A percentile compares a stretch with the other conserved stretches of the same genome.
Conservation (phyloP, 2,329 filamentous ascomycete genomes). For the Epichloe gansuensis region DNA sequence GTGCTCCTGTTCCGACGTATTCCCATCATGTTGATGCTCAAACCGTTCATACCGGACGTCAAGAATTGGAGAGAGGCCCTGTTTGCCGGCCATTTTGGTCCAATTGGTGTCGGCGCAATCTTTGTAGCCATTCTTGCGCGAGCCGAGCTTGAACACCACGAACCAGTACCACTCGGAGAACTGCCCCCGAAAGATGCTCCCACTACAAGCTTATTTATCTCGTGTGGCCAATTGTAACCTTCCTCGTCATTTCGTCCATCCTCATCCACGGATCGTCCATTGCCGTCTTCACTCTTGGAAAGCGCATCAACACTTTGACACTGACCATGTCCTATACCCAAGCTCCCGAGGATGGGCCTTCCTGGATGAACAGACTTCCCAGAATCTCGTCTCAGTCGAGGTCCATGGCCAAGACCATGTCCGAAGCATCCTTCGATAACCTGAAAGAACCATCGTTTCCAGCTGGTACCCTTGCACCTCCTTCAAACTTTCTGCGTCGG, state of each 20-base stretch:
- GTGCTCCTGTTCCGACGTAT: slow-evolving; percentile 94
- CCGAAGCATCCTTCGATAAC: slow-evolving; percentile 60
- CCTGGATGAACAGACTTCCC: slow-evolving; percentile 91
- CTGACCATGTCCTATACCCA: slow-evolving; percentile 94
- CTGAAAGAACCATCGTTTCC: slow-evolving; percentile 48
- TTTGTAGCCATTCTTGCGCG: slow-evolving; percentile 88
- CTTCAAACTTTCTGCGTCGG: slow-evolving; percentile 68
- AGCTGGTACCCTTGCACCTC: slow-evolving; percentile 59
- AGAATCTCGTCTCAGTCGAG: slow-evolving; percentile 54
- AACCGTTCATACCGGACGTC: slow-evolving; percentile 88
- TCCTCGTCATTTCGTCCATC: slow-evolving; percentile 89
- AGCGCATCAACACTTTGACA: slow-evolving; percentile 92
- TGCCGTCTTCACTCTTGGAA: slow-evolving; percentile 93
- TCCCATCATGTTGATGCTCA: slow-evolving; percentile 82
- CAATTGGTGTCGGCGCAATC: slow-evolving; percentile 92
- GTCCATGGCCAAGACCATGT: slow-evolving; percentile 77
- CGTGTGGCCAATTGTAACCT: slow-evolving; percentile 93
- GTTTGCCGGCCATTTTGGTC: slow-evolving; percentile 94
- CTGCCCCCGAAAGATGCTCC: slow-evolving; percentile 41
- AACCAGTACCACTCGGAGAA: slow-evolving; percentile 59
- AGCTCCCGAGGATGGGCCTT: slow-evolving; percentile 74
- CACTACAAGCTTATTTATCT: slow-evolving; percentile 64
- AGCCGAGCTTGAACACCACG: slow-evolving; percentile 72
- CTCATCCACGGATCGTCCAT: slow-evolving; percentile 96
- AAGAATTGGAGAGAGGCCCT: slow-evolving; percentile 97